Evolutionary conservation across 352 stramenopile genomes (phyloP).

Genomic region (Globisporangium paddicum): DNA sequence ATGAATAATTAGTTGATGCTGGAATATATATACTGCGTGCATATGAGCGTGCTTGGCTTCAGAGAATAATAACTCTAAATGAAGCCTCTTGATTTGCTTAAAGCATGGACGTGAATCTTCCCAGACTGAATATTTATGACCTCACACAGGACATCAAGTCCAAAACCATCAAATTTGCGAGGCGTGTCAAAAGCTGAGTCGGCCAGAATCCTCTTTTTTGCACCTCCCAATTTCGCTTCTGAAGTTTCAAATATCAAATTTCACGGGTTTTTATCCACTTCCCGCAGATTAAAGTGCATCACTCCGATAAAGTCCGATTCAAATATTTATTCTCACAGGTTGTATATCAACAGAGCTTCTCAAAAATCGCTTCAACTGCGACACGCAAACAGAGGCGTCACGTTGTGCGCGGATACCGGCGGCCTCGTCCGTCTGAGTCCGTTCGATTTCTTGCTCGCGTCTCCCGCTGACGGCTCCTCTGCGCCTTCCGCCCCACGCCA

Average conservation of each 20-base stretch:
- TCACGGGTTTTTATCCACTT: neutral
- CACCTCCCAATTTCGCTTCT: no score
- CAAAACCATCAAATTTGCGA: neutral
- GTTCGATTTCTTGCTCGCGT: conserved; percentile 8
- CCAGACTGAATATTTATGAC: no score
- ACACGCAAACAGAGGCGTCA: conserved; percentile 1
- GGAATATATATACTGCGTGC: no score
- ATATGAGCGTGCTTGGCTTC: no score
- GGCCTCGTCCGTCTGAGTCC: neutral
- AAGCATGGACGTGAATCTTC: no score
- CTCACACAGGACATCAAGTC: neutral
- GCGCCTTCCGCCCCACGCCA: no score
- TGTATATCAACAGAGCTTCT: neutral
- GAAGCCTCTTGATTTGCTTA: no score
- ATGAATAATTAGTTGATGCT: no score
- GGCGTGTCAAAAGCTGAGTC: neutral
- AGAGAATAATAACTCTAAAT: no score
- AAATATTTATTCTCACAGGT: neutral
- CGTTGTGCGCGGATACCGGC: conserved; percentile 3
- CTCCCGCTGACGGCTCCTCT: no score
- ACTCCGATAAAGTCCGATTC: neutral
- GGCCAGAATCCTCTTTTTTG: neutral
- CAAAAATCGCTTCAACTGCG: conserved; percentile 2
- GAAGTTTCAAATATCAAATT: neutral
- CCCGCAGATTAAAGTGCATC: neutral